Evolutionary conservation across 2,329 filamentous ascomycete species (phyloP).

Genomic region (Arthrobotrys iridis): DNA sequence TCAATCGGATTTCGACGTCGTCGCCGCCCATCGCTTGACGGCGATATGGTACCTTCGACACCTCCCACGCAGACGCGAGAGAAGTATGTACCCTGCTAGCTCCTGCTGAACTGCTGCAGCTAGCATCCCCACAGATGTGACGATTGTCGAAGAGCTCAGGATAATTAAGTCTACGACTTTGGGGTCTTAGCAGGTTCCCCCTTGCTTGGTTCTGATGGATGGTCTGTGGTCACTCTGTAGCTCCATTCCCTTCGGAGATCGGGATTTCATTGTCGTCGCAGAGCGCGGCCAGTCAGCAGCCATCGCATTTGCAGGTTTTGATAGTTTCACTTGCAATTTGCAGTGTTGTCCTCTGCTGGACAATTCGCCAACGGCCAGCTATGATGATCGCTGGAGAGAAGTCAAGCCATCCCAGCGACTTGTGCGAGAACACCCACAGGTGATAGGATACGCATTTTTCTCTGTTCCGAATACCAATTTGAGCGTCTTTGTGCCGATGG

Average conservation of each 20-base stretch:
- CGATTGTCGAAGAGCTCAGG: constrained; percentile 54
- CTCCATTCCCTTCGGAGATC: constrained; percentile 39
- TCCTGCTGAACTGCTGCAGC: constrained; percentile 22
- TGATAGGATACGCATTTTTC: constrained; percentile 33
- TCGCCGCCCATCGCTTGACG: constrained; percentile 25
- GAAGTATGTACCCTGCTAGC: constrained; percentile 29
- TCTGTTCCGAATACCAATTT: constrained; percentile 47
- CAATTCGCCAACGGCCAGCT: constrained; percentile 38
- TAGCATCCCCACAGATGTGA: constrained; percentile 47
- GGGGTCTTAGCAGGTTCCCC: constrained; percentile 43
- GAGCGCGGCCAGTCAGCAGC: constrained; percentile 25
- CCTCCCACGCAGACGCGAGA: constrained; percentile 24
- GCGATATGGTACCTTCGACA: neutral
- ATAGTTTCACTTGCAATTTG: constrained; percentile 28
- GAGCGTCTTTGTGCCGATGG: constrained; percentile 29
- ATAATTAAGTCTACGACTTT: constrained; percentile 54
- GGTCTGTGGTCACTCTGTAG: neutral
- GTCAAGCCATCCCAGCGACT: constrained; percentile 40
- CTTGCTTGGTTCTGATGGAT: constrained; percentile 15
- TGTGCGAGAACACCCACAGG: constrained; percentile 39
- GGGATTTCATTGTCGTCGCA: constrained; percentile 45
- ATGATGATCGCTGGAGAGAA: constrained; percentile 26
- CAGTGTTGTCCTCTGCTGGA: constrained; percentile 52
- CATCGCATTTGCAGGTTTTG: constrained; percentile 29
- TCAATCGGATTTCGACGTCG: constrained; percentile 37